phyloP scores from a whole-genome alignment of 768 basidiomycete genomes.

The Cystofilobasidium macerans region DNA sequence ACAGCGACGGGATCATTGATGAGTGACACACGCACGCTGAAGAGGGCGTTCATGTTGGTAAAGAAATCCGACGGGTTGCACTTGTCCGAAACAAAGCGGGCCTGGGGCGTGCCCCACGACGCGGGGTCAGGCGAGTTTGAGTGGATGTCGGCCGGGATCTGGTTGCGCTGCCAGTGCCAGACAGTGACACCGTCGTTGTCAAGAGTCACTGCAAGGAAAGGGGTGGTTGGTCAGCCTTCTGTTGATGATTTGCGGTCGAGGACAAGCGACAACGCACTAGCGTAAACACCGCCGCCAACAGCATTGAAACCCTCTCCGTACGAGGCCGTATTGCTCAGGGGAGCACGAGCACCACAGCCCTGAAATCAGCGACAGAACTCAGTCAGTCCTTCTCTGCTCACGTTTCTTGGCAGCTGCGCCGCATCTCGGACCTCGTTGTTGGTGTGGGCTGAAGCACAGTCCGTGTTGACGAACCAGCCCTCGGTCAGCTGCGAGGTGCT shows the following conservation, averaged over 20 bases:
- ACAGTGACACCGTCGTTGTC: neutral
- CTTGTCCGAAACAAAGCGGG: slow-evolving; percentile 59
- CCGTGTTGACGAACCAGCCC: slow-evolving; percentile 34
- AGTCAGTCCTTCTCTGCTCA: neutral
- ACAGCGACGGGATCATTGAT: neutral
- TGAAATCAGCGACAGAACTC: neutral
- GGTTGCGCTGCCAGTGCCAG: slow-evolving; percentile 58
- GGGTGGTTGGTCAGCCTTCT: too few species aligned
- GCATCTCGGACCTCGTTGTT: slow-evolving; percentile 48
- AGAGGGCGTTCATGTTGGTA: slow-evolving; percentile 60
- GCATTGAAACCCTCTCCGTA: slow-evolving; percentile 72
- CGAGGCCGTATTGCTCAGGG: slow-evolving; percentile 45
- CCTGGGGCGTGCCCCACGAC: slow-evolving; percentile 65
- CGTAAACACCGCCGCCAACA: slow-evolving; percentile 75
- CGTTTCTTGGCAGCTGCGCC: too few species aligned
- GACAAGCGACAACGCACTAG: slow-evolving; percentile 36
- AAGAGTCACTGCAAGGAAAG: slow-evolving; percentile 32
- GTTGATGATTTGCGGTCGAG: too few species aligned
- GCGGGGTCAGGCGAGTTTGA: slow-evolving; percentile 57
- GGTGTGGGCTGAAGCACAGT: slow-evolving; percentile 36
- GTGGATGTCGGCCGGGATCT: slow-evolving; percentile 64
- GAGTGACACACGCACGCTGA: slow-evolving; percentile 46
- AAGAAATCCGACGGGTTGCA: slow-evolving; percentile 74
- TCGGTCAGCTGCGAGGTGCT: slow-evolving; percentile 47
- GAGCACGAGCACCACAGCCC: slow-evolving; percentile 59